Base-by-base conservation (phyloP, 805 yeast species). In the Yamadazyma tumulicola region DNA sequence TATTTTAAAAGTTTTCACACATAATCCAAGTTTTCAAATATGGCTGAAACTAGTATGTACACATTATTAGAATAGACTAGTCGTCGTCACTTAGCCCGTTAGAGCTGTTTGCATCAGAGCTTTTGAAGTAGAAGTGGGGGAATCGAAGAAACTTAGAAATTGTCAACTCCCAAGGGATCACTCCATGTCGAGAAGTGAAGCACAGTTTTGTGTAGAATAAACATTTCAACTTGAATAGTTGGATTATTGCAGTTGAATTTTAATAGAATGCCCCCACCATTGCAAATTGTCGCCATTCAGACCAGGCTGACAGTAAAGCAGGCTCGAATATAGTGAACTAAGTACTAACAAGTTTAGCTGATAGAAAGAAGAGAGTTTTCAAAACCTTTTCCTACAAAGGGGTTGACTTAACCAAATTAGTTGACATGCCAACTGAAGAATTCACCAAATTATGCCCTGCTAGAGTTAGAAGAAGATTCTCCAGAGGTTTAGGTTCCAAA, bases 391-490 rank as follows among this genome's bases (percentile, higher is more conserved):
- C 96, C 58, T 93, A 78, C 95, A 88, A 93, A 74, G 99, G 99
- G 73, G 96, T 93, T 67, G 97, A 89, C 71, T 84, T 93, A 66
- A 82, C 82, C 64, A 87, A 91, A 67, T 80, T 93, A 67, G 77
- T 91, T 67, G 93, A 85, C 72, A 76, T 91, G 80, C 76, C 86
- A 71, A 85, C 88, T 61, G 97, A 91, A 77, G 97, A 93, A 64
- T 93, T 93, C 75, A 82, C 91, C 72, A 85, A 91, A 72, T 79
- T 93, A 67, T 87, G 95, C 66, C 87, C 84, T 66, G 94, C 99
- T 64, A 87, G 99, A 79, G 96, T 91, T 67, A 91, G 97, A 84
- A 86, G 99, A 86, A 89, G 96, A 84, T 87, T 91, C 77, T 85
- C 88, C 72, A 85, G 95, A 78, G 97, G 97, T 77, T 79, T 91